A percentile compares a stretch with the other conserved stretches of the same genome.
Evolutionary conservation across 352 stramenopile genomes (phyloP).

Genomic region (Peronospora farinosa): DNA sequence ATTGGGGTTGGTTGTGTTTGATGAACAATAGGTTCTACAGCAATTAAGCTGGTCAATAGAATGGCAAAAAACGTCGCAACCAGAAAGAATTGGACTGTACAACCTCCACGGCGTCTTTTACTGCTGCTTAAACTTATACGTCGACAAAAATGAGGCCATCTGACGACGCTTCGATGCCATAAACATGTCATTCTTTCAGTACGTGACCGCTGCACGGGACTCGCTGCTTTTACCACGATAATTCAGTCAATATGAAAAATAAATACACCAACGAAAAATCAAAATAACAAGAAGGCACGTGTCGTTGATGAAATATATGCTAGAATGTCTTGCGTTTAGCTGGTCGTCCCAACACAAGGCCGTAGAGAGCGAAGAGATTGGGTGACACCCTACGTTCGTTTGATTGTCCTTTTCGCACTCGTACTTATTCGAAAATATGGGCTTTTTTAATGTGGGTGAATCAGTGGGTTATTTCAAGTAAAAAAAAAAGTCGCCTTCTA

Average conservation of each 20-base stretch:
- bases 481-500: too few species aligned
- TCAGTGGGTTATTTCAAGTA: too few species aligned
- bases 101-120: slow-evolving; percentile 3
- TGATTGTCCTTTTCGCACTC: slow-evolving; percentile 16
- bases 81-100: slow-evolving; percentile 6
- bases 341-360: slow-evolving; percentile 11
- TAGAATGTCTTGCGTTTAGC: not conserved
- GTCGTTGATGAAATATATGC: not conserved
- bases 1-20: slow-evolving; percentile 2
- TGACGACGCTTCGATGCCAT: slow-evolving; percentile 4
- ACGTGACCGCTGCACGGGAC: not conserved
- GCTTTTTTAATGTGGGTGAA: too few species aligned
- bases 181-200: slow-evolving; percentile 12
- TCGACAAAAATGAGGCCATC: slow-evolving; percentile 2
- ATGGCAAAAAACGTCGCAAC: slow-evolving; percentile 10
- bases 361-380: slow-evolving; percentile 5
- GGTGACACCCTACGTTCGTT: slow-evolving; percentile 16
- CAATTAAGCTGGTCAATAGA: not conserved
- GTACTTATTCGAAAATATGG: slow-evolving; percentile 11
- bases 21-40: slow-evolving; percentile 12
- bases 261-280: not conserved
- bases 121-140: not conserved
- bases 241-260: slow-evolving; percentile 12
- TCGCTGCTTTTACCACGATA: slow-evolving; percentile 8
- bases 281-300: slow-evolving; percentile 4